phyloP scores from a whole-genome alignment of 2,329 filamentous ascomycete genomes.

The Biscogniauxia marginata region DNA sequence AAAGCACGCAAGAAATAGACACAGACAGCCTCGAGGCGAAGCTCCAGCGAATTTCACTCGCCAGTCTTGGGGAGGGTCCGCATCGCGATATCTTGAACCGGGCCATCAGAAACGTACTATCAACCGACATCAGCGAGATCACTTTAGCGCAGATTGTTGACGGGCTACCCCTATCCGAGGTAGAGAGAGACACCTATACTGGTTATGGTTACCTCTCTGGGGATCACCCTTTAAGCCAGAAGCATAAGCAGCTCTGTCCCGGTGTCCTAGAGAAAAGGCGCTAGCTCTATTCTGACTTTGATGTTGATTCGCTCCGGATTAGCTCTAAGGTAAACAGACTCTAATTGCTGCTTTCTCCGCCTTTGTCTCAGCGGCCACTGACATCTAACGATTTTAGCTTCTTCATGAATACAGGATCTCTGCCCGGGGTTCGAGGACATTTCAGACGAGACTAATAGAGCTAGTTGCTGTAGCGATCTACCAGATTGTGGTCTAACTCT shows the following conservation, averaged over 20 bases:
- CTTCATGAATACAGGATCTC: slow-evolving; percentile 10
- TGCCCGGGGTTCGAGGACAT: slow-evolving; percentile 10
- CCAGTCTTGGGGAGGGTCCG: background rate
- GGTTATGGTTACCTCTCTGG: background rate
- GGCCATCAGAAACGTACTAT: slow-evolving; percentile 4
- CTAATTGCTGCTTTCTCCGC: background rate
- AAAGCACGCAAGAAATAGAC: too few species aligned
- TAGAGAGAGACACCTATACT: slow-evolving; percentile 1
- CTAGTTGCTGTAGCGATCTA: slow-evolving; percentile 18
- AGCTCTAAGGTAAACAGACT: background rate
- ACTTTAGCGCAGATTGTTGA: slow-evolving; percentile 22
- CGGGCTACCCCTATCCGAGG: slow-evolving; percentile 15
- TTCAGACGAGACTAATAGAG: slow-evolving; percentile 18
- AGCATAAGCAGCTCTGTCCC: slow-evolving; percentile 1
- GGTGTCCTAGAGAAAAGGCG: slow-evolving; percentile 1
- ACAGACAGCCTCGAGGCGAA: too few species aligned
- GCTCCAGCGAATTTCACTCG: too few species aligned
- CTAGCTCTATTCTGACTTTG: background rate
- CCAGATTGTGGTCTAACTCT: slow-evolving; percentile 21
- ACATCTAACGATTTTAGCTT: slow-evolving; percentile 1
- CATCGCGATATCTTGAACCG: slow-evolving; percentile 3
- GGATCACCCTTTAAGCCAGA: slow-evolving; percentile 5
- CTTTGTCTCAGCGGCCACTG: background rate
- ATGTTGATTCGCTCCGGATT: slow-evolving; percentile 1
- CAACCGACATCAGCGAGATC: slow-evolving; percentile 10